Conservation (phyloP, 768 basidiomycete genomes). For the Mycena floridula region DNA sequence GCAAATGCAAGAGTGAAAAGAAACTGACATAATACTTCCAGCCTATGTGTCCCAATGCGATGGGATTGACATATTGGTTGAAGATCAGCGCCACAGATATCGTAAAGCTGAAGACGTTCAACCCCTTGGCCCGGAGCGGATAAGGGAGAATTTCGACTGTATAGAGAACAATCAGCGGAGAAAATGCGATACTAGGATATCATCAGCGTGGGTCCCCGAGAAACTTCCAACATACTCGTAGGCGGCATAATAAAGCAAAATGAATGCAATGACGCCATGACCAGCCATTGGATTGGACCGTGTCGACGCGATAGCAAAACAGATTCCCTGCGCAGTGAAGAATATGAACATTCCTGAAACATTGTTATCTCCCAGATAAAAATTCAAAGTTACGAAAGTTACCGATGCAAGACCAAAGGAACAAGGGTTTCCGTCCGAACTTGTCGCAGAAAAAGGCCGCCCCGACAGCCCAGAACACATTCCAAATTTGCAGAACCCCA, state of each 20-base stretch:
- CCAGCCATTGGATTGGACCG: constrained; percentile 23
- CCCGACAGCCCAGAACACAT: constrained; percentile 40
- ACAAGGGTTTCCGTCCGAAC: constrained; percentile 45
- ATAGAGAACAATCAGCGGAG: constrained; percentile 51
- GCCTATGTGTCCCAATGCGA: constrained; percentile 32
- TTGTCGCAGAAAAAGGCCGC: constrained; percentile 49
- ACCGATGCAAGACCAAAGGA: constrained; percentile 28
- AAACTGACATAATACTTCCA: constrained; percentile 38
- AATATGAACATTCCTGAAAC: constrained; percentile 36
- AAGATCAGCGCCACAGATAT: constrained; percentile 49
- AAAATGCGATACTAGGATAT: constrained; percentile 39
- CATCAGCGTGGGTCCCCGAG: not conserved
- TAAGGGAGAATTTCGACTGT: constrained; percentile 63
- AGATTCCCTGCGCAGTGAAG: constrained; percentile 42
- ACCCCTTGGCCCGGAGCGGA: constrained; percentile 55
- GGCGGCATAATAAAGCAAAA: constrained; percentile 51
- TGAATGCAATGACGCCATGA: constrained; percentile 49
- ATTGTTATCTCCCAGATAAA: not conserved
- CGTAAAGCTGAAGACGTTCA: constrained; percentile 45
- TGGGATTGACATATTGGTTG: constrained; percentile 55
- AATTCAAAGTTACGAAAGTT: not conserved
- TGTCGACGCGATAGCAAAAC: constrained; percentile 32
- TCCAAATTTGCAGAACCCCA: constrained; percentile 56
- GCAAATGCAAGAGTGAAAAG: not conserved
- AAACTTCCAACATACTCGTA: constrained; percentile 29